Conservation (phyloP, 164 flowering plant species). For the Magnolia officinalis region DNA sequence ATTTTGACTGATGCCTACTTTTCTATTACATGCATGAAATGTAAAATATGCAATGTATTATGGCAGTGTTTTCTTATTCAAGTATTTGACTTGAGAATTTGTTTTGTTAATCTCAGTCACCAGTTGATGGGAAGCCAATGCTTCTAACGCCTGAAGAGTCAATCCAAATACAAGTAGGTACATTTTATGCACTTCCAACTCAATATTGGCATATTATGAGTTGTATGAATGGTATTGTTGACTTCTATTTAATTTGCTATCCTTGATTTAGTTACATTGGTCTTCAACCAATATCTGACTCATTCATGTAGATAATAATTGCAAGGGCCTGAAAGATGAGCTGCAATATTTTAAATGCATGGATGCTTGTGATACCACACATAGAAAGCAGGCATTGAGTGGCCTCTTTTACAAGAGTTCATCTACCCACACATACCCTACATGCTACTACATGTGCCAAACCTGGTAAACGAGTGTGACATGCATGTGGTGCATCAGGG, state of each 20-base stretch:
- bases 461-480: too few species aligned
- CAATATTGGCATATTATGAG: background rate
- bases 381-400: too few species aligned
- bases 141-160: constrained; percentile 98
- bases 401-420: too few species aligned
- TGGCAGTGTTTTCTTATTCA: background rate
- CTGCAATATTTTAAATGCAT: too few species aligned
- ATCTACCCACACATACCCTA: too few species aligned
- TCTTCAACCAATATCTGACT: background rate
- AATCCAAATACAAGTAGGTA: constrained; percentile 84
- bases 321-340: background rate
- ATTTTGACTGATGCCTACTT: background rate
- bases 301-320: background rate
- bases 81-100: constrained; percentile 9
- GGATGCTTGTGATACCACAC: too few species aligned
- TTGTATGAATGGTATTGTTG: background rate
- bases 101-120: constrained; percentile 61
- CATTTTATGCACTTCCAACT: background rate
- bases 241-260: background rate
- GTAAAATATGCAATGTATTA: background rate
- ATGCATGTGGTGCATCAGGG: too few species aligned
- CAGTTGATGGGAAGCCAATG: constrained; percentile 98
- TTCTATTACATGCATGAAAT: background rate
- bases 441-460: too few species aligned
- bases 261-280: too few species aligned